Base-by-base conservation (phyloP, 1,284 basidiomycete species). In the Pseudozyma hubeiensis region DNA sequence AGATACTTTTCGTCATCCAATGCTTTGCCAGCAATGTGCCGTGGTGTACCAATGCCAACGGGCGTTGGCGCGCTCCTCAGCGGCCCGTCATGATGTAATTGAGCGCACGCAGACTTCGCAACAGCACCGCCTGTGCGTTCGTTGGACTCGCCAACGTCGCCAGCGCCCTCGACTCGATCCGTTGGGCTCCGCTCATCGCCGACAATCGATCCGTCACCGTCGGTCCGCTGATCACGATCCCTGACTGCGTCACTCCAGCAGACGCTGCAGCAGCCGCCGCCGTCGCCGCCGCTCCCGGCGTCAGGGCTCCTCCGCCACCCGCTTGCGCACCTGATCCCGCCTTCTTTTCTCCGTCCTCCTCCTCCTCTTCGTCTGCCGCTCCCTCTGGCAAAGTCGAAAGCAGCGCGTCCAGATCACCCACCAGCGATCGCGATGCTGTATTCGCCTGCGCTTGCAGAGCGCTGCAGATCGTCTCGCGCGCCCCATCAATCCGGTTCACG, bases 71-170 rank as follows among this genome's bases (percentile, higher is more conserved):
- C 24, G 24, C 24, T 14, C 35, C 14, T 71, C 41, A 75, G n/a
- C 73, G 67, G 1, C 73, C 73, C 9, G 73, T 75, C 67, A 75
- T 64, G 41, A 80, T 65, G 60, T 78, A 84, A 57, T 84, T 81
- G 30, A 84, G 65, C 30, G 81, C 82, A 13, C 82, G 78, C 46
- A 84, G 64, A 50, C 76, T 72, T n/a, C 82, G 75, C 53, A 84
- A 63, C 51, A 84, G 62, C 33, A 81, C 75, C 34, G 82, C 80
- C 62, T 84, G 82, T 3, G 81, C 72, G 43, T 77, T 81, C 37
- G 78, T 61, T 10, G 81, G 81, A 57, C 78, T 81, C 14, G 81
- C 80, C 46, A 84, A 67, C n/a, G 60, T 61, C 30, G 79, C 74
- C 46, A 84, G 60, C n/a, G 81, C 80, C 56, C 76, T 57, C 10